Conservation (phyloP, 192 early-diverging fungal species). For the Radiomyces spectabilis region DNA sequence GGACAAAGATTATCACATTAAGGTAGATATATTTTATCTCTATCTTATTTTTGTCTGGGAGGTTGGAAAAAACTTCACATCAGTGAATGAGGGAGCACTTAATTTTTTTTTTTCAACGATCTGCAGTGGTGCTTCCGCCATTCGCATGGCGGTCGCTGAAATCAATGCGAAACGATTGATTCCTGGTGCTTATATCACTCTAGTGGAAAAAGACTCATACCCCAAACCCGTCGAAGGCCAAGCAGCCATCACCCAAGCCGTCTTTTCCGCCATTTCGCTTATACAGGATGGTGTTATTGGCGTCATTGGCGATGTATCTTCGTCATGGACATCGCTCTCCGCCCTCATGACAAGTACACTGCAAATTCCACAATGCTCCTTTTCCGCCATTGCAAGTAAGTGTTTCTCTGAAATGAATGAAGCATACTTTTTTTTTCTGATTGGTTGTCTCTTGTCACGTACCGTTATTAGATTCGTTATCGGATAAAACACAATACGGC, state of each 20-base stretch:
- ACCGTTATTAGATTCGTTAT: constrained; percentile 36
- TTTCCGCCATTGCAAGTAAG: constrained; percentile 43
- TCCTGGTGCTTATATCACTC: constrained; percentile 39
- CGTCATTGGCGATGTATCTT: constrained; percentile 41
- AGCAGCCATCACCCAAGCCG: constrained; percentile 36
- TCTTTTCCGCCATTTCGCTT: constrained; percentile 37
- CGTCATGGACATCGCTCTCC: constrained; percentile 35
- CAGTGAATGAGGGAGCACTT: background rate
- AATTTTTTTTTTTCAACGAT: background rate
- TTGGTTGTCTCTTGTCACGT: no score
- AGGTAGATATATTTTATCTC: constrained; percentile 9
- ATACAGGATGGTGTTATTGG: constrained; percentile 40
- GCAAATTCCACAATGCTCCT: constrained; percentile 44
- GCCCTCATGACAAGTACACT: constrained; percentile 38
- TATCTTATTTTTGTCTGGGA: no score
- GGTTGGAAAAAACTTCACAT: background rate
- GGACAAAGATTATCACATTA: constrained; percentile 21
- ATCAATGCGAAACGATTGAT: constrained; percentile 41
- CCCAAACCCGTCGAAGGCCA: constrained; percentile 31
- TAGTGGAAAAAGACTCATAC: constrained; percentile 43
- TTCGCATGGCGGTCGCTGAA: constrained; percentile 37
- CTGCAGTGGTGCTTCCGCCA: constrained; percentile 37
- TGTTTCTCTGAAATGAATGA: background rate
- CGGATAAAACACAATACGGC: constrained; percentile 37
- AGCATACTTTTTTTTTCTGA: constrained; percentile 2